These are phyloP conservation scores for Lasiodiplodia theobromae DNA, from an alignment of 2,329 filamentous ascomycete genomes.

Conservation along the genomic window DNA sequence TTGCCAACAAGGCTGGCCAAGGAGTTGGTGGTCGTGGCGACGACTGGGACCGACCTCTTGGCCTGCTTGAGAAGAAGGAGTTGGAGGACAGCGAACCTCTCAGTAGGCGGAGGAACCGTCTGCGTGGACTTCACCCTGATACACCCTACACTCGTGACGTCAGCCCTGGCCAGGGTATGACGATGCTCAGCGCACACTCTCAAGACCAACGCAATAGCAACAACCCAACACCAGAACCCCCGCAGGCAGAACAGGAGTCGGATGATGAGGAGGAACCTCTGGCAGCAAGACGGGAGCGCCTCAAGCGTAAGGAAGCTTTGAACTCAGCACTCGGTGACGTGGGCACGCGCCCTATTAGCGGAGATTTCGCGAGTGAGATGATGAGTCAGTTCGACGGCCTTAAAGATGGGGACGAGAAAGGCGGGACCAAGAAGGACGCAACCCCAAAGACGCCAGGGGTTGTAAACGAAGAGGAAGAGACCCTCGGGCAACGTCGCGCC, in stretches of 20 bases:
- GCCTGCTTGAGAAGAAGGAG: slow-evolving; percentile 80
- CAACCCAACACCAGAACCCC: slow-evolving; percentile 7
- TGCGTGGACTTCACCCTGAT: slow-evolving; percentile 67
- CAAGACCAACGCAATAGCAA: not conserved
- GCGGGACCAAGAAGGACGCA: slow-evolving; percentile 33
- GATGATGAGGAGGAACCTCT: slow-evolving; percentile 68
- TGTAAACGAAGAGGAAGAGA: slow-evolving; percentile 69
- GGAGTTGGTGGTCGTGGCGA: slow-evolving; percentile 51
- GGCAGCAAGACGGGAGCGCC: slow-evolving; percentile 68
- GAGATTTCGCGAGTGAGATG: slow-evolving; percentile 72
- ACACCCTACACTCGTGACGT: slow-evolving; percentile 32
- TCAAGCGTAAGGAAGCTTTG: slow-evolving; percentile 66
- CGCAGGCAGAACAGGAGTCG: slow-evolving; percentile 42
- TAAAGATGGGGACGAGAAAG: slow-evolving; percentile 39
- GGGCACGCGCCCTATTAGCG: slow-evolving; percentile 63
- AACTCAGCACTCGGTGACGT: slow-evolving; percentile 52
- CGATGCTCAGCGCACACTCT: slow-evolving; percentile 5
- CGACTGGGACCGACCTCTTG: slow-evolving; percentile 69
- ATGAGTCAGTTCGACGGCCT: slow-evolving; percentile 55
- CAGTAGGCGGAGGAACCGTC: slow-evolving; percentile 75
- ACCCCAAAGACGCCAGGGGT: slow-evolving; percentile 36
- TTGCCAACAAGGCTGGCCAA: slow-evolving; percentile 49
- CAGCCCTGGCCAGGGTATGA: slow-evolving; percentile 36
- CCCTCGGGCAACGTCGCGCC: slow-evolving; percentile 76
- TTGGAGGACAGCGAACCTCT: slow-evolving; percentile 93